A percentile compares a stretch with the other conserved stretches of the same genome.
These are phyloP conservation scores for Stromatinia cepivora DNA, from an alignment of 2,329 filamentous ascomycete species.

Conservation along the genomic window DNA sequence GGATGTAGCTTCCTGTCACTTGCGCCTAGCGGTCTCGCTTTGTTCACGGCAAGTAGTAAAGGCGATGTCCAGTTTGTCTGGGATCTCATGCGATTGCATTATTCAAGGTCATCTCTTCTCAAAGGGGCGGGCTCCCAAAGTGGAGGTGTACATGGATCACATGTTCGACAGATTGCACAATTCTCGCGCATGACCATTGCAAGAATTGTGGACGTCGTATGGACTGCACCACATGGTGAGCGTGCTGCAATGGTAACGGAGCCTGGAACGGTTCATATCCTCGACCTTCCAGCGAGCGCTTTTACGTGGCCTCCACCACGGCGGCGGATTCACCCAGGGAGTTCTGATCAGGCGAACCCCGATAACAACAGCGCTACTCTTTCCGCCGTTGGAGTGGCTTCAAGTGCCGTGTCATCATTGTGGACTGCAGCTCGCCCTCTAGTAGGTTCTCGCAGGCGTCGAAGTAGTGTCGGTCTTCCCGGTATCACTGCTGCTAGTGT, in stretches of 20 bases:
- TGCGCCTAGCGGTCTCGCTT: slow-evolving; percentile 68
- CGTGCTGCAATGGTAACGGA: slow-evolving; percentile 87
- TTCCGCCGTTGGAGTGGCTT: slow-evolving; percentile 44
- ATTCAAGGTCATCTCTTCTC: slow-evolving; percentile 61
- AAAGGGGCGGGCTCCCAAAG: slow-evolving; percentile 51
- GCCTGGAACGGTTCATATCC: slow-evolving; percentile 90
- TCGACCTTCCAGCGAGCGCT: slow-evolving; percentile 79
- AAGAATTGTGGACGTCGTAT: slow-evolving; percentile 84
- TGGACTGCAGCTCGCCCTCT: slow-evolving; percentile 41
- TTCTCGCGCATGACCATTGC: slow-evolving; percentile 92
- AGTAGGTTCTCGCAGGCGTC: slow-evolving; percentile 37
- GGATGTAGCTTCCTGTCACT: slow-evolving; percentile 83
- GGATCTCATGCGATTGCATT: slow-evolving; percentile 70
- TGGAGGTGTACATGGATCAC: slow-evolving; percentile 46
- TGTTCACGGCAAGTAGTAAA: slow-evolving; percentile 79
- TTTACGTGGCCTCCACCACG: slow-evolving; percentile 77
- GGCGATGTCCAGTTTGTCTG: slow-evolving; percentile 82
- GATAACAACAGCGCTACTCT: slow-evolving; percentile 50
- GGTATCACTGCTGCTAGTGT: slow-evolving; percentile 35
- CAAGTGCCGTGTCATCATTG: slow-evolving; percentile 39
- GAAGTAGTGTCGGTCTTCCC: slow-evolving; percentile 39
- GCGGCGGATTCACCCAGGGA: slow-evolving; percentile 40
- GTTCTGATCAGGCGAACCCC: slow-evolving; percentile 24
- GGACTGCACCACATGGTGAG: slow-evolving; percentile 79
- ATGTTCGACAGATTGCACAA: slow-evolving; percentile 80